phyloP scores from a whole-genome alignment of 169 alveolate species.

The Babesia microti region DNA sequence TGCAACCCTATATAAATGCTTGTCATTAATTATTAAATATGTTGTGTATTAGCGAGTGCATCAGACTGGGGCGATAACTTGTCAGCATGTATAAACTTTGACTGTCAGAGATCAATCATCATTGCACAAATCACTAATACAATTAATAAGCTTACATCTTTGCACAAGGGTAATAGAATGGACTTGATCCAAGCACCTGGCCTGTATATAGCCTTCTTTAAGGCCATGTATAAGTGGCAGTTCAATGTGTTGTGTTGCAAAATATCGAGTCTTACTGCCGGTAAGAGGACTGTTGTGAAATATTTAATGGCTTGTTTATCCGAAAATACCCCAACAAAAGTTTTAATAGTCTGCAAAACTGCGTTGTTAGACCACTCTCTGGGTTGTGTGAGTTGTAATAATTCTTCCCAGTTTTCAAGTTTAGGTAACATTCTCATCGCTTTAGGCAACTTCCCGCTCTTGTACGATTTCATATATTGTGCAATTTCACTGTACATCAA shows the following conservation, averaged over 20 bases:
- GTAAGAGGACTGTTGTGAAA: slow-evolving; percentile 64
- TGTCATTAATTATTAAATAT: neutral
- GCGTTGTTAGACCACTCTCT: slow-evolving; percentile 89
- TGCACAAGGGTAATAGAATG: slow-evolving; percentile 80
- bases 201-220: slow-evolving; percentile 86
- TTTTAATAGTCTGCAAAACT: slow-evolving; percentile 37
- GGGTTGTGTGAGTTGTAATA: slow-evolving; percentile 81
- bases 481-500: slow-evolving; percentile 36
- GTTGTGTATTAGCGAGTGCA: slow-evolving; percentile 3
- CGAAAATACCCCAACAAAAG: slow-evolving; percentile 1
- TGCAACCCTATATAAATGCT: slow-evolving; percentile 55
- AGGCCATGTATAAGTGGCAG: slow-evolving; percentile 80
- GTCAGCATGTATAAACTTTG: slow-evolving; percentile 23
- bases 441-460: slow-evolving; percentile 87
- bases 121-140: slow-evolving; percentile 13
- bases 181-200: slow-evolving; percentile 94
- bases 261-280: slow-evolving; percentile 76
- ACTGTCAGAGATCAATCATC: slow-evolving; percentile 64
- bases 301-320: slow-evolving; percentile 47
- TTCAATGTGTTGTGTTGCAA: slow-evolving; percentile 71
- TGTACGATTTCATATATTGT: slow-evolving; percentile 46
- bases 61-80: slow-evolving; percentile 73
- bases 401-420: slow-evolving; percentile 85
- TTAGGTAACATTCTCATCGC: slow-evolving; percentile 84
- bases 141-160: slow-evolving; percentile 48